Percentiles rank a stretch among this genome's conserved stretches.
phyloP scores from a whole-genome alignment of 495 filamentous ascomycete genomes.

The Penicillium atrosanguineum region DNA sequence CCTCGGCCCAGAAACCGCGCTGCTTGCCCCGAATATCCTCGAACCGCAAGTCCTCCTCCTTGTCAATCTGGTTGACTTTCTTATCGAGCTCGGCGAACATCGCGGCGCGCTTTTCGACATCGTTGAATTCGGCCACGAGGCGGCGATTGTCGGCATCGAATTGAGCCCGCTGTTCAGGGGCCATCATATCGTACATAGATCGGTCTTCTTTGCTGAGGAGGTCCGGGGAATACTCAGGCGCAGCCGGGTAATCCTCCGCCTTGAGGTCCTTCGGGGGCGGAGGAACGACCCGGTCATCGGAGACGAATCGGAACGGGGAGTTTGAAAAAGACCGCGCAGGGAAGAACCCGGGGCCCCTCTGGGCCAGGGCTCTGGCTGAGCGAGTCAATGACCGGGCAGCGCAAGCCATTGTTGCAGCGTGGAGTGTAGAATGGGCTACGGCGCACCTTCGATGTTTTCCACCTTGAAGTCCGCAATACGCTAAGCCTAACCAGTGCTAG shows the following conservation, averaged over 20 bases:
- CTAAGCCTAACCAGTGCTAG: constrained; percentile 10
- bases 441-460: constrained; percentile 22
- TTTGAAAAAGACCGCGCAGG: constrained; percentile 39
- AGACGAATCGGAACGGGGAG: constrained; percentile 34
- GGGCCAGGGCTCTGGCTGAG: constrained; percentile 30
- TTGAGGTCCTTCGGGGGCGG: constrained; percentile 30
- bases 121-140: constrained; percentile 41
- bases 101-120: constrained; percentile 28
- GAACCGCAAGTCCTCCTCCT: constrained; percentile 32
- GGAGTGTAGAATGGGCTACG: constrained; percentile 5
- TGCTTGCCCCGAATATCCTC: constrained; percentile 28
- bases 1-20: constrained; percentile 52
- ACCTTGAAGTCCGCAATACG: constrained; percentile 13
- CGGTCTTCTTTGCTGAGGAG: constrained; percentile 40
- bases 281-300: constrained; percentile 38
- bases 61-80: constrained; percentile 32
- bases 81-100: constrained; percentile 34
- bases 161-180: constrained; percentile 42
- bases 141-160: constrained; percentile 42
- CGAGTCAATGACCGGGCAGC: constrained; percentile 40
- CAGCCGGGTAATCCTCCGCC: constrained; percentile 31
- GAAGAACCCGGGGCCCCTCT: constrained; percentile 25
- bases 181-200: constrained; percentile 47
- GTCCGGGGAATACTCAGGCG: constrained; percentile 41
- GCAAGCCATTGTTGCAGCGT: constrained; percentile 38